Evolutionary conservation across 306 rosid species (phyloP), one percentile per base, ranked within the genome.

Genomic region (Fragaria vesca): DNA sequence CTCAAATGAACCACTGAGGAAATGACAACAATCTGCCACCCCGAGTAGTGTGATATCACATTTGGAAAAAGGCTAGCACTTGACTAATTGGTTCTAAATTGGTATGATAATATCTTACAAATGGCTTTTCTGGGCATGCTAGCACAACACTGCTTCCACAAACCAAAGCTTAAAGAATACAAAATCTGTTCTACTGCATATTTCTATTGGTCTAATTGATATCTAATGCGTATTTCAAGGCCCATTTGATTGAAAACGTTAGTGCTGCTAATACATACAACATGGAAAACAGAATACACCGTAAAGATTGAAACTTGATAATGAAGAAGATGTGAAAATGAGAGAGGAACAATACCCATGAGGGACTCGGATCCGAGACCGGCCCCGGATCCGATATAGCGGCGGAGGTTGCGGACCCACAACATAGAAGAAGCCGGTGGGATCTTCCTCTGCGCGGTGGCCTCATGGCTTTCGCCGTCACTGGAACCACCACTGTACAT

Each of bases 351-450:
- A 17, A 10, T 46, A 96, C 98, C 99, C 98, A 96, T 93, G 54
- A 96, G 82, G 6, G 99, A 96, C 86, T 96, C 98, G 79, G 98
- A 91, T 79, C 99, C 99, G 18, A 93, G 98, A 43, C 98, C 97
- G 43, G 87, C 83, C 42, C 97, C 98, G 73, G 94, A 82, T 90
- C 98, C 99, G 57, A 96, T 93, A 83, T 78, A 96, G 20, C 96
- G 91, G 68, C 99, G 97, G 69, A 96, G 95, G 78, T 93, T 96
- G 43, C 99, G 86, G 54, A 82, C 99, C 99, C 99, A 96, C 17
- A 86, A 46, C 99, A 93, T 96, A 54, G 99, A 93, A 36, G 99
- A 90, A 1, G 97, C 91, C 12, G 98, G 96, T 2, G 97, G 97
- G 77, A 93, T 91, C 87, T 82, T 96, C 85, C 99, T 84, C 74